Base-by-base conservation (phyloP, 768 basidiomycete species). In the Suillus cothurnatus region DNA sequence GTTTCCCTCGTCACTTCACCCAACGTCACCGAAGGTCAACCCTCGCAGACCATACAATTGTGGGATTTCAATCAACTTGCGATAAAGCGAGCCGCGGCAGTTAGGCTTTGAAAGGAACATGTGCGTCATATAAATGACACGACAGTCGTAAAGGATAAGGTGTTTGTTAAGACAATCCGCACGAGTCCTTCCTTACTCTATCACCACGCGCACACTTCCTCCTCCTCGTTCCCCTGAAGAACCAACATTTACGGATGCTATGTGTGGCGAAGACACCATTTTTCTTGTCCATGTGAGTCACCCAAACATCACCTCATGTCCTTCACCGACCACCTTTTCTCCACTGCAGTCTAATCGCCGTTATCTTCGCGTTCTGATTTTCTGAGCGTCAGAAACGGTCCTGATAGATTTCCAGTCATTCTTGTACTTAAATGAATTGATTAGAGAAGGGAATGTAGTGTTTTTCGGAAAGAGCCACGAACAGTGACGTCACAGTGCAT, bases 251-350 rank as follows among this genome's bases (percentile, higher is more conserved):
- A 67, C 69, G 32, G 71, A 73, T 36, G 79, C 79, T 9, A 82
- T 90, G 82, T 84, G 87, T 77, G 82, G 80, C 66, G 86, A 87
- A 71, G 87, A 89, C 73, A 78, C 76, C 65, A 67, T 88, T 9
- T 73, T 89, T 53, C 73, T 86, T 3, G 83, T 88, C 49, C 78
- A 84, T 70, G 82, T 84, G 17, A 47, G 76, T 45, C 21, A 19
- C 7, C 21, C 19, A 45, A 45, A 21, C 43, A 1, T 19, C 1
- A 9, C 17, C 43, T 21, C 21, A 21, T 45, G 43, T 21, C 19
- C 43, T 45, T 45, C 9, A 21, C 8, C n/a, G 2, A 45, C 21
- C 43, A 9, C 19, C 6, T 45, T 21, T 43, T 45, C 6, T 8
- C 32, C 32, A 45, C 43, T 21, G 17, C 61, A 77, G 73, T 56